Base-by-base conservation (phyloP, 495 filamentous ascomycete species). In the Aspergillus steynii region DNA sequence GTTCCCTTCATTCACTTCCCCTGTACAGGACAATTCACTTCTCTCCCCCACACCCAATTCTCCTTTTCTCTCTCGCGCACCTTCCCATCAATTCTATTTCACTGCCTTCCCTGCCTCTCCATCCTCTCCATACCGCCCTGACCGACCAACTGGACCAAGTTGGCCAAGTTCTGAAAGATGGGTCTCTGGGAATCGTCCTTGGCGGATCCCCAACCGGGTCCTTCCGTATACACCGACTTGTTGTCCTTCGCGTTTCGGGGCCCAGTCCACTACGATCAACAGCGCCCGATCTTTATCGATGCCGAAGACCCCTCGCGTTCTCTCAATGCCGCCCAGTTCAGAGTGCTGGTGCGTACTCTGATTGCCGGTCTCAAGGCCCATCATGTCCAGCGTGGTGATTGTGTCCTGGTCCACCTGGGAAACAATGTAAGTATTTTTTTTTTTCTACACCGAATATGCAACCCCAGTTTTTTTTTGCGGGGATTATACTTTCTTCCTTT, bases 381-480 rank as follows among this genome's bases (percentile, higher is more conserved):
- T 42, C 79, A 83, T 53, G 62, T 88, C 55, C 70, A 82, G 61
- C 71, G 69, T 10, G 86, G 85, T 3, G 84, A 88, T 65, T 84
- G 79, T 67, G 83, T 88, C 14, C 75, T 86, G 64, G 65, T 89
- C 49, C 82, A 87, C 63, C 71, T 87, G 42, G 86, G 85, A 59
- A 90, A 89, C 59, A 83, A 81, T 67, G 83, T 85, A 65, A 73
- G 76, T 69, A 29, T 25, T 37, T 55, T 9, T 37, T 42, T 54
- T 27, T 20, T 25, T 59, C 58, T 65, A 61, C 64, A 64, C 62
- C 46, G 60, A 64, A 10, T 59, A 15, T 52, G 27, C 15, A 32
- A 26, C 48, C 48, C 56, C 42, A 20, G 29, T 59, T 51, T 53
- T 56, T 56, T 37, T 61, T 57, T 49, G 37, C 37, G 37, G 37